A percentile compares a stretch with the other conserved stretches of the same genome.
phyloP scores from a whole-genome alignment of 345 rosid species.

The Anacardium occidentale region DNA sequence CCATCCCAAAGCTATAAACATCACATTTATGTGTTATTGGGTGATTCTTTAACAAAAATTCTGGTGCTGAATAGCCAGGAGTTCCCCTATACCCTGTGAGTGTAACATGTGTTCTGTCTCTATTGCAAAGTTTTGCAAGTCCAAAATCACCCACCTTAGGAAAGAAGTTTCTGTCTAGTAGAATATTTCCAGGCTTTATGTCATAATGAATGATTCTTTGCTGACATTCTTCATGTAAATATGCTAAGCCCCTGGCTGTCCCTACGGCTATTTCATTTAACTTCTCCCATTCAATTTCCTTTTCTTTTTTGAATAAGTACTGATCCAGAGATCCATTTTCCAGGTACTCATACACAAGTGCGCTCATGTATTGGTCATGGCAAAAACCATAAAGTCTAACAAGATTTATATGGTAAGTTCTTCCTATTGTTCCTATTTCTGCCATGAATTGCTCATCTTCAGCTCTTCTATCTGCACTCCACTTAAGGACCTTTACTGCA shows the following conservation, averaged over 20 bases:
- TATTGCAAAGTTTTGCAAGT: conserved; percentile 12
- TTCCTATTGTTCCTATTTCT: conserved; percentile 16
- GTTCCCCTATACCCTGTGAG: conserved; percentile 10
- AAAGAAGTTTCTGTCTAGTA: conserved; percentile 6
- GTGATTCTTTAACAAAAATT: conserved; percentile 5
- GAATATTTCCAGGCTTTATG: conserved; percentile 17
- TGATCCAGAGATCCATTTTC: conserved; percentile 16
- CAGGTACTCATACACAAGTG: conserved; percentile 16
- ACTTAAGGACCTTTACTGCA: conserved; percentile 14
- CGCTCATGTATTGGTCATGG: conserved; percentile 15
- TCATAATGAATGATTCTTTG: conserved; percentile 21
- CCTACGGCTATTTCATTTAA: conserved; percentile 3
- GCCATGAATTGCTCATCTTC: conserved; percentile 23
- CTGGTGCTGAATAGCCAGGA: conserved; percentile 19
- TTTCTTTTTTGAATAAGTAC: background rate
- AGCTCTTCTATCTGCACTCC: background rate
- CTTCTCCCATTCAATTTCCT: conserved; percentile 13
- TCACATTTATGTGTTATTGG: conserved; percentile 18
- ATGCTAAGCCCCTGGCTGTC: conserved; percentile 13
- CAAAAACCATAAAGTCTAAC: conserved; percentile 20
- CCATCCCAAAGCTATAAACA: conserved; percentile 24
- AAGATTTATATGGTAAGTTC: conserved; percentile 16
- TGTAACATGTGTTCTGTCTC: background rate
- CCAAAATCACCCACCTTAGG: conserved; percentile 20
- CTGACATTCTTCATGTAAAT: conserved; percentile 23